Percentiles rank a stretch among this genome's conserved stretches.
phyloP scores from a whole-genome alignment of 331 rosid species.

The Malus hybrid region DNA sequence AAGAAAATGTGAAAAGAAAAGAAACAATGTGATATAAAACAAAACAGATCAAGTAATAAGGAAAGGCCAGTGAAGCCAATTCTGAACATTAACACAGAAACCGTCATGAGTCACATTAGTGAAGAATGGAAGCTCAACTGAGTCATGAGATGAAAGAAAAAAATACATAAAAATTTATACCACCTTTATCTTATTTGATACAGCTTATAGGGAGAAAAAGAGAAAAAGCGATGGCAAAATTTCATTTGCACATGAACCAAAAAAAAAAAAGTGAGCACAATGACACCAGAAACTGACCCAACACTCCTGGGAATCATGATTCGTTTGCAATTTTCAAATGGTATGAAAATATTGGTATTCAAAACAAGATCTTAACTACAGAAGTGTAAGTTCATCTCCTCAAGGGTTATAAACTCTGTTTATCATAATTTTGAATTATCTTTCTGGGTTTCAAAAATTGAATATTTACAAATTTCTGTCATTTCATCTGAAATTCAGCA shows the following conservation, averaged over 20 bases:
- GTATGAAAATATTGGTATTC: background rate
- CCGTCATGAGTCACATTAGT: background rate
- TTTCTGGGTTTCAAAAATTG: background rate
- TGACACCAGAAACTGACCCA: background rate
- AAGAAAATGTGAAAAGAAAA: background rate
- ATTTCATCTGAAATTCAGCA: background rate
- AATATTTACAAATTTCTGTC: background rate
- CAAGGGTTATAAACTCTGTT: background rate
- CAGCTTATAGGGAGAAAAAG: background rate
- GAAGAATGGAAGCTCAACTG: background rate
- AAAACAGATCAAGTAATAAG: background rate
- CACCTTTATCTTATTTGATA: background rate
- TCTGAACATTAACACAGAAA: background rate
- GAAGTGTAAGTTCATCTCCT: background rate
- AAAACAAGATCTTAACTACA: background rate
- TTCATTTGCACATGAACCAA: background rate
- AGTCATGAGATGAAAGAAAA: background rate
- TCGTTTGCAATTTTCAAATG: background rate
- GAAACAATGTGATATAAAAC: background rate
- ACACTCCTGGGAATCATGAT: background rate
- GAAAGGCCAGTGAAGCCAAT: background rate
- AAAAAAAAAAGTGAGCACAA: too few relatives aligned
- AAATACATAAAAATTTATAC: background rate
- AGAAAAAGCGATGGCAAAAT: background rate
- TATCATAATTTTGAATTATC: too few relatives aligned